Evolutionary conservation across 75 land plant genomes (phyloP), one percentile per base, ranked within the genome.

Genomic region (Pinus albicaulis): DNA sequence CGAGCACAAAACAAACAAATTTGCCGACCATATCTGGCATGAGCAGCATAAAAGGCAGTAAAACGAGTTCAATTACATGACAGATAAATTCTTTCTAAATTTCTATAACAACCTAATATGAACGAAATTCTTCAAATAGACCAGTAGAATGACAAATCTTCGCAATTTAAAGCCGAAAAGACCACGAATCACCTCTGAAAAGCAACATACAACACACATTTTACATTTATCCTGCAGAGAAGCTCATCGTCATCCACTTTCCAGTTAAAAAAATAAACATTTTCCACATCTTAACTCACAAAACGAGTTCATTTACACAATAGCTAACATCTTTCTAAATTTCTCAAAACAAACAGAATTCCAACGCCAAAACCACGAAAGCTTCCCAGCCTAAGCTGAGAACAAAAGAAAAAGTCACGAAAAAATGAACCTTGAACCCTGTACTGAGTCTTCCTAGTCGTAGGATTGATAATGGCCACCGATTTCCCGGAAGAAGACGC

Each of bases 391-490:
- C 26, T 13, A 28, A 65, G 17, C 77, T 11, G 1, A 28, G 19
- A 62, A 16, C 20, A 41, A 20, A 62, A 24, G 13, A 48, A 5
- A n/a, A 4, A 57, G 7, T 48, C 36, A 17, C 12, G 25, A 5
- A n/a, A 81, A 73, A 23, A 68, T 53, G 13, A 38, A 96, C 99
- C 99, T 94, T 92, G 92, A 77, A 96, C 92, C 62, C 85, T 96
- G 89, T 87, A 96, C 15, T 92, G 92, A 0, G 93, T 81, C 62
- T 92, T 94, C 19, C 93, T 70, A 11, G 95, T 92, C 58, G 99
- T 83, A 7, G 99, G 98, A 72, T 96, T 96, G 56, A 85, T 57
- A 52, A 96, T 90, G 65, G 86, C 56, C 25, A 96, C 92, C n/a
- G 89, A 81, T 73, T 94, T 86, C 36, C 95, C 99, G 16, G 99